phyloP scores from a whole-genome alignment of 345 rosid genomes.

The Syzygium jambos region DNA sequence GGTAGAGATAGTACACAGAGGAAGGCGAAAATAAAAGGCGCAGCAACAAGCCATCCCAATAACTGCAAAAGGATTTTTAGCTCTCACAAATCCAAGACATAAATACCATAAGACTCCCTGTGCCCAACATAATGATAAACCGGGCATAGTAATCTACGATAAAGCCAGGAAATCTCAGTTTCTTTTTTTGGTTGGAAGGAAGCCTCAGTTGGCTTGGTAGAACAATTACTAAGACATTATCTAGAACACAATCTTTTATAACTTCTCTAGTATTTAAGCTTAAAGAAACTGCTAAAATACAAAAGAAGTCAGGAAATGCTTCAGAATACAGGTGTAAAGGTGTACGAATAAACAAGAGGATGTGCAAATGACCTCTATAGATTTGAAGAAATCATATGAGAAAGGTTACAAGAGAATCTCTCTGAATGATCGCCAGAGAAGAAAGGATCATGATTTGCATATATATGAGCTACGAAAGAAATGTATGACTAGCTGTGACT shows the following conservation, averaged over 20 bases:
- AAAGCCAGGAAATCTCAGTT: background rate
- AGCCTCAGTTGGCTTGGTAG: background rate
- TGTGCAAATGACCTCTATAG: background rate
- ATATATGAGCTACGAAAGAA: background rate
- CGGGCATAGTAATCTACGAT: background rate
- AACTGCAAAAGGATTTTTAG: slow-evolving; percentile 30
- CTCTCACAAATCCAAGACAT: background rate
- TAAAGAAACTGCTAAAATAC: background rate
- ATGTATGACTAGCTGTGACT: background rate
- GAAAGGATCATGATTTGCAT: background rate
- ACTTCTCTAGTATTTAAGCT: background rate
- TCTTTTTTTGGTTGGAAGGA: background rate
- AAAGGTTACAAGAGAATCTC: background rate
- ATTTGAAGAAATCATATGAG: background rate
- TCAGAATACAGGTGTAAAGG: background rate
- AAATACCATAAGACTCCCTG: background rate
- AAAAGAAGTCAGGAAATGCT: background rate
- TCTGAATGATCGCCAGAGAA: background rate
- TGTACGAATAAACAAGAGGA: background rate
- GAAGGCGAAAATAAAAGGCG: slow-evolving; percentile 36
- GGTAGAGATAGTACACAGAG: slow-evolving; percentile 46
- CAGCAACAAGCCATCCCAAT: slow-evolving; percentile 65
- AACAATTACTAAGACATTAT: background rate
- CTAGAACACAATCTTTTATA: background rate
- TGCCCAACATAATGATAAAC: background rate